Percentiles rank a stretch among this genome's conserved stretches.
phyloP scores from a whole-genome alignment of 805 yeast species.

The Lachancea cidri region DNA sequence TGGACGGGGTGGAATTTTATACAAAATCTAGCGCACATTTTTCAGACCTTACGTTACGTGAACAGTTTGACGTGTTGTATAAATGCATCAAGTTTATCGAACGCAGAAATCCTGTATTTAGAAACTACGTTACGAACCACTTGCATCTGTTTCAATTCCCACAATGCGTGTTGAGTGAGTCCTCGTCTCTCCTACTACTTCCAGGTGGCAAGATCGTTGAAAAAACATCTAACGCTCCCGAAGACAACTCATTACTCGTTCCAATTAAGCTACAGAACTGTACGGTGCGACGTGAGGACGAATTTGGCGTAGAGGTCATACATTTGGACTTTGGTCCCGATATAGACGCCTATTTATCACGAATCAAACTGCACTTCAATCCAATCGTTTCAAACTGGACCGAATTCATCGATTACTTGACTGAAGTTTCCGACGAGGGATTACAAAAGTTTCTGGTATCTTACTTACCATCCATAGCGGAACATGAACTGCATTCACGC shows the following conservation, averaged over 20 bases:
- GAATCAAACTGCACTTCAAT: conserved; percentile 18
- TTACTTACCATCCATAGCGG: conserved; percentile 17
- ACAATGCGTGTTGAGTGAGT: conserved; percentile 15
- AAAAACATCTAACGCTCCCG: conserved; percentile 5
- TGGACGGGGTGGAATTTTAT: conserved; percentile 6
- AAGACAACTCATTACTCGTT: conserved; percentile 11
- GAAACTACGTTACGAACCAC: conserved; percentile 26
- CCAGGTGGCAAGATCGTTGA: conserved; percentile 26
- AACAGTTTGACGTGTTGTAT: conserved; percentile 26
- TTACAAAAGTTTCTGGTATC: conserved; percentile 14
- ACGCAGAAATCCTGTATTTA: conserved; percentile 24
- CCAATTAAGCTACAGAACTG: conserved; percentile 30
- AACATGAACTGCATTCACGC: conserved; percentile 24
- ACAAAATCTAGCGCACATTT: conserved; percentile 10
- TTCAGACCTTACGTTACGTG: conserved; percentile 11
- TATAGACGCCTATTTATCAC: conserved; percentile 25
- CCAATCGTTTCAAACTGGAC: conserved; percentile 26
- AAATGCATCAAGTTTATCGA: conserved; percentile 28
- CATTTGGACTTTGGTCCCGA: conserved; percentile 29
- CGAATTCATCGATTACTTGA: conserved; percentile 17
- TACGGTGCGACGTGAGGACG: conserved; percentile 21
- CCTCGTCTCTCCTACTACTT: conserved; percentile 17
- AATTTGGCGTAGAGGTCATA: conserved; percentile 18
- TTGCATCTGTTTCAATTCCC: conserved; percentile 25
- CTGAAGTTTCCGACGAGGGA: conserved; percentile 8